Base-by-base conservation (phyloP, 306 rosid genomes). In the Cucurbita moschata region DNA sequence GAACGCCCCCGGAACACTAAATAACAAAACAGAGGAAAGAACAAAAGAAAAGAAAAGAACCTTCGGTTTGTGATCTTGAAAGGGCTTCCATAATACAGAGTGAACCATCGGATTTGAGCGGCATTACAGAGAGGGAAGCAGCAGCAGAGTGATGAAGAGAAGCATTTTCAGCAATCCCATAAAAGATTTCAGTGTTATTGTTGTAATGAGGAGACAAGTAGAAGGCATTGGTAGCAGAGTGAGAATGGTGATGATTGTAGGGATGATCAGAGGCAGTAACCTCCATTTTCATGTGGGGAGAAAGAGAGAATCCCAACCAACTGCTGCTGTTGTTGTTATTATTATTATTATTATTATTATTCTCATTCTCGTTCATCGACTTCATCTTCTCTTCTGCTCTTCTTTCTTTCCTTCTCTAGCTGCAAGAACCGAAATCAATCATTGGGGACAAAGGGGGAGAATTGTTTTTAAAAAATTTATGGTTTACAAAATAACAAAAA, bases 301-400 rank as follows among this genome's bases (percentile, higher is more conserved):
- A 87, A 77, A 91, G 96, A 85, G 97, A 94, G 59, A 94, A 91
- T 16, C 92, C 99, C 79, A 94, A 84, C 97, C 99, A 95, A 92
- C 85, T 83, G 54, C 70, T 86, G 74, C 38, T 62, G 13, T 8
- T 58, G 43, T 84, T 77, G 75, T 57, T 78, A 47, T 51, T 71
- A 58, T 50, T 82, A 59, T 76, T 77, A 76, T 26, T 26, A 26
- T 26, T 26, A 26, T 26, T 78, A 52, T 43, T 71, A 58, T 50
- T 79, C 63, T 76, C 77, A 40, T 71, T 81, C 77, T 86, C 92
- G 76, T 82, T 83, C 84, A 86, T 86, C 59, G 88, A 19, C 87
- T 87, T 88, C 97, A 90, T 90, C 79, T 80, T 77, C 81, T 51
- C 10, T 15, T 66, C 14, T 7, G 15, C 23, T 40, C 58, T 51